These are phyloP conservation scores for Canna indica DNA, from an alignment of 176 grass and related monocot genomes.

Conservation along the genomic window DNA sequence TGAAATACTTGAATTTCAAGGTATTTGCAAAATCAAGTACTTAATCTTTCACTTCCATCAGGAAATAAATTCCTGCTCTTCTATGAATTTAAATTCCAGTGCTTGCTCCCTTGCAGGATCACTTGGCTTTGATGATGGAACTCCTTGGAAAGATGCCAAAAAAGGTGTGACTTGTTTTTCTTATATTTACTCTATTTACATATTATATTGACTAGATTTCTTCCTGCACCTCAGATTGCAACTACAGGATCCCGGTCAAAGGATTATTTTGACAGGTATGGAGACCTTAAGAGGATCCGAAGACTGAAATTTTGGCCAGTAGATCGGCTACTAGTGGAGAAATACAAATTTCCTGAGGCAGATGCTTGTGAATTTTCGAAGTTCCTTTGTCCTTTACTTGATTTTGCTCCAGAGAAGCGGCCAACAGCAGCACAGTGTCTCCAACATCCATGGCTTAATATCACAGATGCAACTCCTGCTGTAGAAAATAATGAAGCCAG, in stretches of 20 bases:
- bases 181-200: neutral
- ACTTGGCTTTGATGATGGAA: conserved; percentile 99
- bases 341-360: conserved; percentile 57
- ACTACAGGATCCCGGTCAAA: conserved; percentile 65
- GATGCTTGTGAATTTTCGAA: conserved; percentile 50
- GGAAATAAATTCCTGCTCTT: neutral
- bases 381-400: conserved; percentile 65
- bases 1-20: neutral
- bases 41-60: neutral
- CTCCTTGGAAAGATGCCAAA: conserved; percentile 79
- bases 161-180: conserved; percentile 45
- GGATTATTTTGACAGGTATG: conserved; percentile 92
- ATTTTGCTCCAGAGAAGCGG: conserved; percentile 38
- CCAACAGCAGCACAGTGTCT: conserved; percentile 25
- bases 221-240: conserved; percentile 51
- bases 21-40: neutral
- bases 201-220: conserved; percentile 19
- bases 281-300: conserved; percentile 89
- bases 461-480: neutral
- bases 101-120: conserved; percentile 46
- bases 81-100: conserved; percentile 3
- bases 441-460: conserved; percentile 4
- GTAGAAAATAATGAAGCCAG: conserved; percentile 21
- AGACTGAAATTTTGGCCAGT: conserved; percentile 65
- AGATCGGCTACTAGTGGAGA: conserved; percentile 65